Percentiles rank a stretch among this genome's conserved stretches.
These are phyloP conservation scores for Trichoderma arundinaceum DNA, from an alignment of 2,329 filamentous ascomycete genomes.

Conservation along the genomic window DNA sequence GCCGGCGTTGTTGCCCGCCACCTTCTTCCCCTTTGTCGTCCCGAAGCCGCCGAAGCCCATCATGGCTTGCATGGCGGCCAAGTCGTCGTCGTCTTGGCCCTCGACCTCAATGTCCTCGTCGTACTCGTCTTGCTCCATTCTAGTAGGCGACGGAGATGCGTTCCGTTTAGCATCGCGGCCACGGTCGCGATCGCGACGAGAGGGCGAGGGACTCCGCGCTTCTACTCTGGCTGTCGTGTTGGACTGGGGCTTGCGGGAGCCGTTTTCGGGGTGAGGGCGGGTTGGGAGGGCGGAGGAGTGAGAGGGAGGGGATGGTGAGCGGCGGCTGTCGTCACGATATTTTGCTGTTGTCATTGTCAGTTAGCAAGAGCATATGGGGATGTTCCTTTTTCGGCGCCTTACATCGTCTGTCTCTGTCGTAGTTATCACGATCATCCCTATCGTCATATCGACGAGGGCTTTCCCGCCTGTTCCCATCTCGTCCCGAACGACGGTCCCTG, in stretches of 20 bases:
- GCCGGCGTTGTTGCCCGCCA: slow-evolving; percentile 84
- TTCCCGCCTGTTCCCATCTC: slow-evolving; percentile 40
- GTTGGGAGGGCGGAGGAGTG: slow-evolving; percentile 43
- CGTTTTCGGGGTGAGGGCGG: slow-evolving; percentile 41
- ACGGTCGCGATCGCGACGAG: neutral
- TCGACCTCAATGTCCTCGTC: slow-evolving; percentile 44
- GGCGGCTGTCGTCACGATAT: slow-evolving; percentile 38
- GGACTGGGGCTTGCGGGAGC: slow-evolving; percentile 32
- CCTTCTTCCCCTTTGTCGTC: slow-evolving; percentile 85
- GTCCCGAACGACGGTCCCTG: slow-evolving; percentile 40
- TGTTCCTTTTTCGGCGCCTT: slow-evolving; percentile 1
- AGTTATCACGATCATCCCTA: slow-evolving; percentile 36
- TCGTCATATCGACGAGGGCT: slow-evolving; percentile 43
- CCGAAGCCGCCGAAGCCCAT: slow-evolving; percentile 92
- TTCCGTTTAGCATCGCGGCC: slow-evolving; percentile 33
- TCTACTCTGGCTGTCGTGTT: slow-evolving; percentile 43
- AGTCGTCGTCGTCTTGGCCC: slow-evolving; percentile 66
- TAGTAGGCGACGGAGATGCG: slow-evolving; percentile 26
- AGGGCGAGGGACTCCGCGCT: slow-evolving; percentile 36
- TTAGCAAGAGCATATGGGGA: neutral
- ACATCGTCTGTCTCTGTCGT: slow-evolving; percentile 40
- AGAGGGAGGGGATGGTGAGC: slow-evolving; percentile 44
- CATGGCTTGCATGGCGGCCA: slow-evolving; percentile 77
- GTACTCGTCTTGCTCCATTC: slow-evolving; percentile 36
- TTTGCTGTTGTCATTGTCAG: slow-evolving; percentile 7